Evolutionary conservation across 495 filamentous ascomycete species (phyloP).

Genomic region (Aeminium ludgeri): DNA sequence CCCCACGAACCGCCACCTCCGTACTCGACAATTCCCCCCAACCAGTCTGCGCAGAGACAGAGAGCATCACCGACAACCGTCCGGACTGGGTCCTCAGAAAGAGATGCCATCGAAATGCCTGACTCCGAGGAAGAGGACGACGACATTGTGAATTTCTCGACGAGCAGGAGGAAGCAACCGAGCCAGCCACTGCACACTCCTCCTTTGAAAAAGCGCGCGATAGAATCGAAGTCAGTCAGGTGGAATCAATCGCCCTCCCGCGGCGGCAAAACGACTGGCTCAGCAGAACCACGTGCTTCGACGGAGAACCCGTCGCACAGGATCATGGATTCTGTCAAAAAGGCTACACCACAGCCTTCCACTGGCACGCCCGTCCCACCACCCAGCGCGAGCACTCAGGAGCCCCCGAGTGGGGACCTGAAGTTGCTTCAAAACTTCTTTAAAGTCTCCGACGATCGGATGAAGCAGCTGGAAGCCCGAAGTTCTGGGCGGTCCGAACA

Average conservation of each 20-base stretch:
- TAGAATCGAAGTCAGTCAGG: no score
- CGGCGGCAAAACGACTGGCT: no score
- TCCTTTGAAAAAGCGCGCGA: no score
- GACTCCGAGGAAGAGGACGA: conserved; percentile 12
- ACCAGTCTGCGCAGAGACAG: neutral
- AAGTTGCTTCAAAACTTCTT: conserved; percentile 3
- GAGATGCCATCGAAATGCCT: conserved; percentile 5
- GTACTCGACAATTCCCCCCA: conserved; percentile 16
- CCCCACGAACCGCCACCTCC: conserved; percentile 16
- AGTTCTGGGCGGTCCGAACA: neutral
- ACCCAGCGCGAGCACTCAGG: conserved; percentile 1
- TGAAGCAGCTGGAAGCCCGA: neutral
- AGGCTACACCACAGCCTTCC: no score
- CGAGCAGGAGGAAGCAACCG: no score
- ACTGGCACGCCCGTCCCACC: no score
- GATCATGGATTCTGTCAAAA: no score
- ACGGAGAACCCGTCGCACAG: no score
- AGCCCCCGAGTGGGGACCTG: neutral
- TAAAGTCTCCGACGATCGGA: neutral
- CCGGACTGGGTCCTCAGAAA: no score
- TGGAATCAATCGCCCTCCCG: no score
- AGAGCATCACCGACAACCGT: neutral
- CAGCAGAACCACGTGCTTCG: no score
- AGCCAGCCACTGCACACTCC: no score
- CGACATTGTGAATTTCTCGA: conserved; percentile 12